A percentile compares a stretch with the other conserved stretches of the same genome.
phyloP scores from a whole-genome alignment of 1,284 basidiomycete species.

The Microbotryum silenes-acaulis region DNA sequence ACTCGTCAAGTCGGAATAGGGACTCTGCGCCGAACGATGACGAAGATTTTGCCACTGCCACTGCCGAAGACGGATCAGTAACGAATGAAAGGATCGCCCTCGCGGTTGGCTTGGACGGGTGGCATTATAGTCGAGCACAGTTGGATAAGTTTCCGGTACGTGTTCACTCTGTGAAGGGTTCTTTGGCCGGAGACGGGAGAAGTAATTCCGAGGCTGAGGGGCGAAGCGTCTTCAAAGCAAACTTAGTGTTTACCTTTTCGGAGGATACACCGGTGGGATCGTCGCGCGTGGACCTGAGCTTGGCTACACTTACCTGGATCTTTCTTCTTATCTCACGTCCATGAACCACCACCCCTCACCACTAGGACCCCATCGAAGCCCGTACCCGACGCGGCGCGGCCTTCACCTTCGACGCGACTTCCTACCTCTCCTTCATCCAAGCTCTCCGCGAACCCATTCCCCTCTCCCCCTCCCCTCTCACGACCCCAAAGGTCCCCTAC shows the following conservation, averaged over 20 bases:
- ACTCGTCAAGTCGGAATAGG: no score
- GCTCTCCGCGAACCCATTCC: constrained; percentile 45
- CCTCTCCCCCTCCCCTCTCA: constrained; percentile 46
- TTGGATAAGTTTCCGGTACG: constrained; percentile 57
- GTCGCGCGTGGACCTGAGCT: no score
- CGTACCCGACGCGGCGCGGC: constrained; percentile 52
- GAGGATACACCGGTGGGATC: no score
- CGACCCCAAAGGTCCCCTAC: constrained; percentile 33
- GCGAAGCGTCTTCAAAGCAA: no score
- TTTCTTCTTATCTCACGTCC: neutral
- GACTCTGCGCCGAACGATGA: no score
- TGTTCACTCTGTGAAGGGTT: constrained; percentile 11
- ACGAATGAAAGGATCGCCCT: constrained; percentile 43
- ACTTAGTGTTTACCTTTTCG: no score
- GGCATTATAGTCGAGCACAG: constrained; percentile 56
- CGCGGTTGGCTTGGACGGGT: constrained; percentile 71
- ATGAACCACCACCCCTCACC: neutral
- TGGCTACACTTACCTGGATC: no score
- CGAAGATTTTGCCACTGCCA: no score
- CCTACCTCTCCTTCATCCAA: constrained; percentile 59
- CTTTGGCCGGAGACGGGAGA: no score
- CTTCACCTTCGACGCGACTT: constrained; percentile 44
- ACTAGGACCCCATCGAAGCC: constrained; percentile 59
- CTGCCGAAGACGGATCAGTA: no score
- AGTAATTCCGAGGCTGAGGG: no score